Evolutionary conservation across 306 rosid genomes (phyloP).

Genomic region (Cajanus cajan): DNA sequence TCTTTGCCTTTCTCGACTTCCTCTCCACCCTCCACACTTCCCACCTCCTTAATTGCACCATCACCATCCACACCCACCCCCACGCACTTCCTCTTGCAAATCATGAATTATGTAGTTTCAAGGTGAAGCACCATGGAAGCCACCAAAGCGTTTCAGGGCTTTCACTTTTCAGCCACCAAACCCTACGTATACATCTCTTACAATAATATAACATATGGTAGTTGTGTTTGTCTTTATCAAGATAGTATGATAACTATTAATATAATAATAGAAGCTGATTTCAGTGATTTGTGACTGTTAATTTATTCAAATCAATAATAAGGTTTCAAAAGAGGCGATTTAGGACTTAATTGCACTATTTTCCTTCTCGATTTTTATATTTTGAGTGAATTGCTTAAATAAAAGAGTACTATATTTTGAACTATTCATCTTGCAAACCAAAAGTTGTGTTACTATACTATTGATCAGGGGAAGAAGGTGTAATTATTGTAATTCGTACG

Average conservation of each 20-base stretch:
- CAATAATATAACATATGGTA: not conserved
- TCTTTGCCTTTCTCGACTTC: too few species aligned
- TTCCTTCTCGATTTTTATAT: not conserved
- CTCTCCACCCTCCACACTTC: too few species aligned
- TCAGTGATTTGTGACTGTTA: not conserved
- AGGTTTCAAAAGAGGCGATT: not conserved
- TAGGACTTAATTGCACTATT: not conserved
- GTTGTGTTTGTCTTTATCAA: not conserved
- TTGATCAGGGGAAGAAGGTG: not conserved
- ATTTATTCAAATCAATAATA: not conserved
- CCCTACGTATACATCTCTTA: not conserved
- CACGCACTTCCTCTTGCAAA: too few species aligned
- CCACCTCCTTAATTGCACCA: too few species aligned
- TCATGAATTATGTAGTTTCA: too few species aligned
- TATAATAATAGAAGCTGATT: not conserved
- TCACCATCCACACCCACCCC: too few species aligned
- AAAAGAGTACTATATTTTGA: too few species aligned
- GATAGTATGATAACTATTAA: not conserved
- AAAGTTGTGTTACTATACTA: too few species aligned
- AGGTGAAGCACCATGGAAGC: slow-evolving; percentile 50
- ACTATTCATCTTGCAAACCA: not conserved
- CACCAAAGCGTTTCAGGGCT: slow-evolving; percentile 35
- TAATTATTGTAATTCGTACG: not conserved
- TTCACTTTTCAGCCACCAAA: slow-evolving; percentile 48
- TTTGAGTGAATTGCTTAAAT: not conserved